Conservation (phyloP, 441 rosid genomes). For the Gossypium trilobum region DNA sequence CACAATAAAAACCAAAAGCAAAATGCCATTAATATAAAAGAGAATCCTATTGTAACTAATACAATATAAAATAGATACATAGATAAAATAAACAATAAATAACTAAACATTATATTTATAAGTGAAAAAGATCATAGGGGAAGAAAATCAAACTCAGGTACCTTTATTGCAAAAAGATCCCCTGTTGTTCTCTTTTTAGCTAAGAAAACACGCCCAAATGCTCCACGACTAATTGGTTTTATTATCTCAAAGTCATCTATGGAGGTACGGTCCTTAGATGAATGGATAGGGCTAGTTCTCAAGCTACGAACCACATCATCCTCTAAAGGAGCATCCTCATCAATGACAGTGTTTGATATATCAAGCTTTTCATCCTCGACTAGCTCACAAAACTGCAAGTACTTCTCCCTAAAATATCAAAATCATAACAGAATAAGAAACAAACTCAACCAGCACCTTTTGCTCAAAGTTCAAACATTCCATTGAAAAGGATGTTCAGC, state of each 20-base stretch:
- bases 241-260: slow-evolving; percentile 98
- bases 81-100: neutral
- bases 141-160: slow-evolving; percentile 18
- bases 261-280: slow-evolving; percentile 80
- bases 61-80: neutral
- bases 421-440: slow-evolving; percentile 11
- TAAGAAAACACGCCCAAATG: slow-evolving; percentile 94
- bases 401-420: slow-evolving; percentile 70
- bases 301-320: slow-evolving; percentile 92
- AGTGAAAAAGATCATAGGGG: neutral
- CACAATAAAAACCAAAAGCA: neutral
- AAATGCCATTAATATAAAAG: neutral
- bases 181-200: slow-evolving; percentile 97
- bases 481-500: neutral
- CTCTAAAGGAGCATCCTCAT: slow-evolving; percentile 92
- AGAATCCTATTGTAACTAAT: neutral
- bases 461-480: slow-evolving; percentile 13
- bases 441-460: slow-evolving; percentile 9
- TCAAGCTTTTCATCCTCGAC: slow-evolving; percentile 86
- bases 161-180: slow-evolving; percentile 97
- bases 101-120: neutral
- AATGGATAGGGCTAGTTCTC: slow-evolving; percentile 86
- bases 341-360: slow-evolving; percentile 71
- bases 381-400: slow-evolving; percentile 85
- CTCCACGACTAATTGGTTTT: slow-evolving; percentile 98